These are phyloP conservation scores for Cercospora canescens DNA, from an alignment of 2,329 filamentous ascomycete species.

Conservation along the genomic window DNA sequence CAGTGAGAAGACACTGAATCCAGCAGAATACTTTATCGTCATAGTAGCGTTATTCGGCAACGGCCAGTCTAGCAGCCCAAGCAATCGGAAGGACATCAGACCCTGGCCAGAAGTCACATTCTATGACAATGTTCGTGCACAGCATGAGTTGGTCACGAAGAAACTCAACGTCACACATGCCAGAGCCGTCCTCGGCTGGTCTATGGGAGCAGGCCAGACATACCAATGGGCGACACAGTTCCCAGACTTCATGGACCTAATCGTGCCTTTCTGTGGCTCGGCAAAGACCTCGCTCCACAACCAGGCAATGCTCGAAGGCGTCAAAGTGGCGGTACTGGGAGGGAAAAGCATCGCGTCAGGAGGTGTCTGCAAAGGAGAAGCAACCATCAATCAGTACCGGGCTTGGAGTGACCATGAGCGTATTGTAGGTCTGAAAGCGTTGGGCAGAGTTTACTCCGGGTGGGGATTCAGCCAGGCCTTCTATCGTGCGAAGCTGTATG, in stretches of 20 bases:
- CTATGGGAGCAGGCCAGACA: constrained; percentile 66
- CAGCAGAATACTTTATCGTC: constrained; percentile 67
- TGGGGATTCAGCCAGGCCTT: constrained; percentile 81
- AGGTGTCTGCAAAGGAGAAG: constrained; percentile 52
- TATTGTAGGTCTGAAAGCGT: constrained; percentile 64
- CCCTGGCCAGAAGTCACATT: constrained; percentile 65
- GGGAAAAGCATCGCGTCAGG: constrained; percentile 57
- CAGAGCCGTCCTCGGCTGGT: constrained; percentile 66
- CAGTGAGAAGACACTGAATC: constrained; percentile 63
- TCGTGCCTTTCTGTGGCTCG: constrained; percentile 66
- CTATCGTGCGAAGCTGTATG: constrained; percentile 70
- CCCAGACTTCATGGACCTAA: constrained; percentile 62
- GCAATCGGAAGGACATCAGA: constrained; percentile 51
- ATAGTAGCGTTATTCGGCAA: constrained; percentile 70
- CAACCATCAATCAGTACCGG: constrained; percentile 34
- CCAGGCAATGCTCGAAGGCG: constrained; percentile 66
- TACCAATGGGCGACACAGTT: constrained; percentile 41
- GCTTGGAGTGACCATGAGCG: constrained; percentile 48
- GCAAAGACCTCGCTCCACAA: constrained; percentile 68
- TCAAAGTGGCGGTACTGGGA: constrained; percentile 61
- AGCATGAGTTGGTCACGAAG: constrained; percentile 65
- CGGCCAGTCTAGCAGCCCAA: constrained; percentile 66
- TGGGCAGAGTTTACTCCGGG: constrained; percentile 68
- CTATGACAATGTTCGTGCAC: constrained; percentile 69
- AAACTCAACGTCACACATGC: constrained; percentile 61